A percentile compares a stretch with the other conserved stretches of the same genome.
These are phyloP conservation scores for Neofusicoccum sp. DNA, from an alignment of 2,329 filamentous ascomycete species.

Conservation along the genomic window DNA sequence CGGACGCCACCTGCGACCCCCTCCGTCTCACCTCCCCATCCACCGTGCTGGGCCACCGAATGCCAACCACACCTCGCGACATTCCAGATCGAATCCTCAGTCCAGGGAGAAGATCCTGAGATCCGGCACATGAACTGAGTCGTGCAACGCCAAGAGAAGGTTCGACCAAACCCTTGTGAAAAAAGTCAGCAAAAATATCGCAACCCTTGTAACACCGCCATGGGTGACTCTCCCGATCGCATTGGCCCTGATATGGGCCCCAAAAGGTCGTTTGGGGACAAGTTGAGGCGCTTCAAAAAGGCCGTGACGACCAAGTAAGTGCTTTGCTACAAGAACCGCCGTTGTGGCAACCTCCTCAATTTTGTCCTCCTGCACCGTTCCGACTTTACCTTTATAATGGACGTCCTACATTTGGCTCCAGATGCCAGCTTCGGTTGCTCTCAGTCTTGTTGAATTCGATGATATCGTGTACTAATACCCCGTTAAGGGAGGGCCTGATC, in stretches of 20 bases:
- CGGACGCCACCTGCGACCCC: background rate
- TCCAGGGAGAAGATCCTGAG: background rate
- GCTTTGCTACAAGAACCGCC: too few species aligned
- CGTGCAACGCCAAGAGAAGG: constrained; percentile 19
- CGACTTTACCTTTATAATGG: background rate
- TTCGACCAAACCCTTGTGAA: constrained; percentile 29
- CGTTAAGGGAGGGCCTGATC: constrained; percentile 65
- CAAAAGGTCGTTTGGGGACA: constrained; percentile 30
- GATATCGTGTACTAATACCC: constrained; percentile 21
- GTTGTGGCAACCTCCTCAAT: background rate
- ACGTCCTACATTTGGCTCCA: background rate
- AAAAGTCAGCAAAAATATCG: constrained; percentile 24
- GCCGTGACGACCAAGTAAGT: constrained; percentile 51
- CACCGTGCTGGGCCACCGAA: background rate
- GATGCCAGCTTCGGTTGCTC: background rate
- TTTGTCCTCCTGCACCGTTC: too few species aligned
- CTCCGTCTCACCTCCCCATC: background rate
- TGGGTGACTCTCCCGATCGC: constrained; percentile 44
- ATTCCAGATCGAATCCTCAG: background rate
- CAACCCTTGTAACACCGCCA: constrained; percentile 23
- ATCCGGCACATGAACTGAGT: background rate
- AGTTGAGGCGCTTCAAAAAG: constrained; percentile 39
- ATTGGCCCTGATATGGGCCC: constrained; percentile 38
- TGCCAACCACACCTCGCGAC: background rate
- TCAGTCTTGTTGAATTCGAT: background rate